phyloP scores from a whole-genome alignment of 805 yeast genomes.

The Monosporozyma solicola region DNA sequence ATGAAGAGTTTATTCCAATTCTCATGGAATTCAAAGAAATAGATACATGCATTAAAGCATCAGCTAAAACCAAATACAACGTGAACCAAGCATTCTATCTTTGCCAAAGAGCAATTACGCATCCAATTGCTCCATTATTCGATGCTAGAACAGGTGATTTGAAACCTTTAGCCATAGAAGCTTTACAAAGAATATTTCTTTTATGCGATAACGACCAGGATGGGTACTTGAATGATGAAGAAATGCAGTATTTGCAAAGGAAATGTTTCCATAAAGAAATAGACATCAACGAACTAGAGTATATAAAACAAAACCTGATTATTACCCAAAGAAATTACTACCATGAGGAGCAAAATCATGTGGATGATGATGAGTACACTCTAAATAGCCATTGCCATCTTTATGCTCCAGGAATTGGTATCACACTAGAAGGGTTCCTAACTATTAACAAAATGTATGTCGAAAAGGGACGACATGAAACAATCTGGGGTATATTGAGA shows the following conservation, averaged over 20 bases:
- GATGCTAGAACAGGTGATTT: slow-evolving; percentile 83
- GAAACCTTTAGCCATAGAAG: slow-evolving; percentile 68
- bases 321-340: slow-evolving; percentile 1
- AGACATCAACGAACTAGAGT: slow-evolving; percentile 42
- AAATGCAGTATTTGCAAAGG: slow-evolving; percentile 58
- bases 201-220: slow-evolving; percentile 88
- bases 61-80: slow-evolving; percentile 76
- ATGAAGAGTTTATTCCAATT: slow-evolving; percentile 79
- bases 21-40: slow-evolving; percentile 88
- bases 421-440: slow-evolving; percentile 68
- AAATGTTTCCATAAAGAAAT: slow-evolving; percentile 62
- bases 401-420: slow-evolving; percentile 39
- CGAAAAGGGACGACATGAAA: slow-evolving; percentile 89
- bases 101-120: slow-evolving; percentile 87
- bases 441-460: slow-evolving; percentile 73
- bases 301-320: slow-evolving; percentile 32
- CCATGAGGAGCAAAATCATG: not conserved
- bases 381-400: slow-evolving; percentile 6
- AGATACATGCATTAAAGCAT: slow-evolving; percentile 82
- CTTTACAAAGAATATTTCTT: slow-evolving; percentile 73
- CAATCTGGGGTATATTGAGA: slow-evolving; percentile 90
- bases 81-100: slow-evolving; percentile 79
- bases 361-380: not conserved
- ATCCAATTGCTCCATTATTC: slow-evolving; percentile 86
- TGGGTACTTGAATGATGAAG: slow-evolving; percentile 64